Evolutionary conservation across 2,329 filamentous ascomycete species (phyloP).

Genomic region (Hymenoscyphus fructigenus): DNA sequence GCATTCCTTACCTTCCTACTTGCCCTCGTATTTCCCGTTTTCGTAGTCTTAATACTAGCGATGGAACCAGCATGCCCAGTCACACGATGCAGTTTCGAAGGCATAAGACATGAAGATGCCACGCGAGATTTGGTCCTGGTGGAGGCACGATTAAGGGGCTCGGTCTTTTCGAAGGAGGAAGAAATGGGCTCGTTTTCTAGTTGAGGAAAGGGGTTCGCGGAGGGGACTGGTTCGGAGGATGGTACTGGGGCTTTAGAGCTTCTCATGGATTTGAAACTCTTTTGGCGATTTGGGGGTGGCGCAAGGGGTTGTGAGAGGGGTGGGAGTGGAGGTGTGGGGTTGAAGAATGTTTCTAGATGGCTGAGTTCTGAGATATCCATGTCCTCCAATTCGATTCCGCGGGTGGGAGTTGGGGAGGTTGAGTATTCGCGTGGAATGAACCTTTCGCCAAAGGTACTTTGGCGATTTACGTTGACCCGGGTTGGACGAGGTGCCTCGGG

Average conservation of each 20-base stretch:
- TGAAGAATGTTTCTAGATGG: slow-evolving; percentile 5
- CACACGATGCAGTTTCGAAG: not conserved
- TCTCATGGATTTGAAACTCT: too few species aligned
- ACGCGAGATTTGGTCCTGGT: not conserved
- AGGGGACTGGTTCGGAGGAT: not conserved
- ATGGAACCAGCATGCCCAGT: not conserved
- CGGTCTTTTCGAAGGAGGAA: not conserved
- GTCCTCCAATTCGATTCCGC: not conserved
- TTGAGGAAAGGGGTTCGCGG: not conserved
- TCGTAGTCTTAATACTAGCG: slow-evolving; percentile 6
- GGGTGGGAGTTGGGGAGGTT: not conserved
- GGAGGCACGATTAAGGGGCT: not conserved
- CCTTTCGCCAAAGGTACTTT: not conserved
- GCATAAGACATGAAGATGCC: not conserved
- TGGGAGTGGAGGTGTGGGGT: not conserved
- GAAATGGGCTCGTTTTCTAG: not conserved
- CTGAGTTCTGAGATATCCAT: not conserved
- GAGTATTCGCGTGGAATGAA: not conserved
- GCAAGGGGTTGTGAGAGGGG: not conserved
- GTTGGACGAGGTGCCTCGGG: not conserved
- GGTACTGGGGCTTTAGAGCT: not conserved
- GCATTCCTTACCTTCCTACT: slow-evolving; percentile 8
- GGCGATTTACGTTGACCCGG: not conserved
- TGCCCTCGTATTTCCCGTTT: slow-evolving; percentile 12
- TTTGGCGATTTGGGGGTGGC: not conserved